Percentiles rank a stretch among this genome's conserved stretches.
phyloP scores from a whole-genome alignment of 2,329 filamentous ascomycete genomes.

The Colletotrichum salicis region DNA sequence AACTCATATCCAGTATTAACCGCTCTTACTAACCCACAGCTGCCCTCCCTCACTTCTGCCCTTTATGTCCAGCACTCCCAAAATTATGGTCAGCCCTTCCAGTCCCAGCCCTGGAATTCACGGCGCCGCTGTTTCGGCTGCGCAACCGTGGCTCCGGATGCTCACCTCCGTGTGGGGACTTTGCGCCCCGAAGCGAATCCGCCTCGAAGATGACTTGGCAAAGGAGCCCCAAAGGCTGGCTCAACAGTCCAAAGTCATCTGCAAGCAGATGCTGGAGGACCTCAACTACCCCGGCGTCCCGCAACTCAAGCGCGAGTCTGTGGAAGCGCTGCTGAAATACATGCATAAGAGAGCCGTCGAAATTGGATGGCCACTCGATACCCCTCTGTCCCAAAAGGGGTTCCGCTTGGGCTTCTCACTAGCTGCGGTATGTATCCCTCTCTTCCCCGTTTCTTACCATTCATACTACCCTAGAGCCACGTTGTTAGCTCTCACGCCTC shows the following conservation, averaged over 20 bases:
- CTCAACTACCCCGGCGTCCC: conserved; percentile 35
- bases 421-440: conserved; percentile 31
- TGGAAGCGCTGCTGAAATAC: conserved; percentile 35
- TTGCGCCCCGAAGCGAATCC: conserved; percentile 8
- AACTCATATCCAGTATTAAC: conserved; percentile 12
- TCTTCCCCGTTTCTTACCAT: background rate
- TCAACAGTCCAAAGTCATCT: conserved; percentile 18
- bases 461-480: background rate
- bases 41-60: background rate
- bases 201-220: conserved; percentile 23
- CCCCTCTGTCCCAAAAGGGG: conserved; percentile 36
- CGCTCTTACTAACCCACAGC: background rate
- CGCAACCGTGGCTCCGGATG: conserved; percentile 6
- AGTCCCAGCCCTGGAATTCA: conserved; percentile 13
- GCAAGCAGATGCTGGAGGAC: conserved; percentile 21
- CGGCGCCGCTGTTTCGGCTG: conserved; percentile 2
- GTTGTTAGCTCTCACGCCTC: too few relatives aligned
- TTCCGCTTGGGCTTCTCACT: conserved; percentile 37
- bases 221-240: conserved; percentile 27
- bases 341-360: conserved; percentile 37
- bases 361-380: conserved; percentile 36
- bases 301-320: conserved; percentile 29
- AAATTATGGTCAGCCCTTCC: conserved; percentile 13
- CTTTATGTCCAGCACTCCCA: background rate
- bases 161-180: conserved; percentile 20